Conservation (phyloP, 2,329 filamentous ascomycete genomes). For the Cladophialophora yegresii region DNA sequence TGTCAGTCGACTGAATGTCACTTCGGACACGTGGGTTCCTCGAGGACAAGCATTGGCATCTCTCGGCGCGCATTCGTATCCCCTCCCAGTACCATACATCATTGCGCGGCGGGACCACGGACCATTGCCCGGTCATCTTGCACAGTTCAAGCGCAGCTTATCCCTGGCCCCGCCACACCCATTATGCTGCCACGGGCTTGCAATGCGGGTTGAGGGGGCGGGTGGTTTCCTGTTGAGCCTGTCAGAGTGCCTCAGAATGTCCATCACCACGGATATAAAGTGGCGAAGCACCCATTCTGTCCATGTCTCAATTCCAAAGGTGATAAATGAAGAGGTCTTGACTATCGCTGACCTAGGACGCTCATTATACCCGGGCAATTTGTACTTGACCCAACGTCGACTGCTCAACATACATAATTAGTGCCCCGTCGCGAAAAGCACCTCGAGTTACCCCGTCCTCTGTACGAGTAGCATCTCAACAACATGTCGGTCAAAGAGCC, state of each 20-base stretch:
- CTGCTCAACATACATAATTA: background rate
- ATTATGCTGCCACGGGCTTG: background rate
- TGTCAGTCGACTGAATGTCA: background rate
- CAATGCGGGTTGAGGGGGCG: slow-evolving; percentile 7
- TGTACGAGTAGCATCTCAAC: background rate
- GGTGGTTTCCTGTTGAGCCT: background rate
- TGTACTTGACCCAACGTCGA: background rate
- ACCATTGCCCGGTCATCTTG: slow-evolving; percentile 12
- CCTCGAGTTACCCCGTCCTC: background rate
- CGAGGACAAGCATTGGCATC: slow-evolving; percentile 14
- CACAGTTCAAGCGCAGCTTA: background rate
- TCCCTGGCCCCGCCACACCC: slow-evolving; percentile 6
- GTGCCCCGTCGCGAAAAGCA: background rate
- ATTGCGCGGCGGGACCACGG: slow-evolving; percentile 3
- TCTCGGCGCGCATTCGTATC: background rate
- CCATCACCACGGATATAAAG: background rate
- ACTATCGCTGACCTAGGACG: background rate
- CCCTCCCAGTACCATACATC: background rate
- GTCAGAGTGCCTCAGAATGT: background rate
- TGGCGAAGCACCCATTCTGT: background rate
- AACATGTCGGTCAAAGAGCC: slow-evolving; percentile 14
- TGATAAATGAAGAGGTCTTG: too few species aligned
- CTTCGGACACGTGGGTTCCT: slow-evolving; percentile 8
- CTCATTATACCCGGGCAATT: background rate
- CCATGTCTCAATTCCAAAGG: background rate